Evolutionary conservation across 768 basidiomycete species (phyloP).

Genomic region (Dacryopinax primogenitus): DNA sequence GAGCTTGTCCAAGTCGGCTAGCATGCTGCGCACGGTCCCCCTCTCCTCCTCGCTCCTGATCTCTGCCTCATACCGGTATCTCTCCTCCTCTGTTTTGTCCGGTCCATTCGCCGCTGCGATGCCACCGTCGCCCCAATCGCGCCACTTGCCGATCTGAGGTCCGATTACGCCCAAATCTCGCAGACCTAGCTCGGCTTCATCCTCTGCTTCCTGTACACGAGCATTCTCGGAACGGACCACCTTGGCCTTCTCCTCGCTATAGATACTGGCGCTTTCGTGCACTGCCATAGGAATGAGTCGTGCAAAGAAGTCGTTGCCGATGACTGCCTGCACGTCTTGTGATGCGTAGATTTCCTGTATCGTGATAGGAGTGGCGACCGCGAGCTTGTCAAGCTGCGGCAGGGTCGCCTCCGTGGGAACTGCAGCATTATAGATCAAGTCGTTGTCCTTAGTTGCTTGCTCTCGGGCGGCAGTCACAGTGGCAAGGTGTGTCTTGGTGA

Average conservation of each 20-base stretch:
- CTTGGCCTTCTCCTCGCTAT: constrained; percentile 98
- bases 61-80: constrained; percentile 61
- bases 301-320: constrained; percentile 82
- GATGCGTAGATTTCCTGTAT: constrained; percentile 91
- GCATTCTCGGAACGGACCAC: constrained; percentile 72
- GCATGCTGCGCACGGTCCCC: constrained; percentile 51
- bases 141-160: constrained; percentile 47
- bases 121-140: constrained; percentile 54
- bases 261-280: constrained; percentile 89
- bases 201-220: constrained; percentile 71
- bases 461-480: constrained; percentile 60
- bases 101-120: constrained; percentile 35
- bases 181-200: constrained; percentile 63
- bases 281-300: constrained; percentile 83
- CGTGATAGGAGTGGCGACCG: constrained; percentile 68
- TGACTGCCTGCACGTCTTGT: constrained; percentile 85
- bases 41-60: constrained; percentile 54
- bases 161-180: constrained; percentile 53
- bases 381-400: constrained; percentile 66
- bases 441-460: constrained; percentile 80
- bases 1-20: constrained; percentile 45
- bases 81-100: constrained; percentile 40
- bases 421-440: constrained; percentile 92
- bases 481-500: constrained; percentile 69
- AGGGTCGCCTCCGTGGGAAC: constrained; percentile 67